These are phyloP conservation scores for Aureobasidium lini DNA, from an alignment of 2,329 filamentous ascomycete genomes.

Conservation along the genomic window DNA sequence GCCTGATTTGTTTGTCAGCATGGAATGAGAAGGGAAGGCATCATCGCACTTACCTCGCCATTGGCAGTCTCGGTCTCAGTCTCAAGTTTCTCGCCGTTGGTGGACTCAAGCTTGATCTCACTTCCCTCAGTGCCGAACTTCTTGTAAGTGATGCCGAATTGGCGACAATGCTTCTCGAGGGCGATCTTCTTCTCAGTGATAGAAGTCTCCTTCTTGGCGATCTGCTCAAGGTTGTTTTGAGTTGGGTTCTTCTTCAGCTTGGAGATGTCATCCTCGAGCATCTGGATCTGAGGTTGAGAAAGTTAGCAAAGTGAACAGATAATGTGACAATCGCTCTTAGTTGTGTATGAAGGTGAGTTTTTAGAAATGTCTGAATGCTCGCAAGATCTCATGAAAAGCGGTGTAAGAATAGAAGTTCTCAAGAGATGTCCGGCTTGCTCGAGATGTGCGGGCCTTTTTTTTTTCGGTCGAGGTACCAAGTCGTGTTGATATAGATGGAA, in stretches of 20 bases:
- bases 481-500: too few relatives aligned
- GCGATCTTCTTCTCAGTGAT: not conserved
- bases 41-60: not conserved
- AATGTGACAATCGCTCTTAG: too few relatives aligned
- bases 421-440: not conserved
- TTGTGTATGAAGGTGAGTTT: too few relatives aligned
- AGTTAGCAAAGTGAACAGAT: not conserved
- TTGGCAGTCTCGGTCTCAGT: too few relatives aligned
- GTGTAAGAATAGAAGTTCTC: too few relatives aligned
- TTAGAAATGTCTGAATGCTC: too few relatives aligned
- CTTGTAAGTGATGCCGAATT: not conserved
- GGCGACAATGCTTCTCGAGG: conserved; percentile 2
- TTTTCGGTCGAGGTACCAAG: too few relatives aligned
- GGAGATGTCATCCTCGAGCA: not conserved
- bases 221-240: not conserved
- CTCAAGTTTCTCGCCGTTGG: not conserved
- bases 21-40: not conserved
- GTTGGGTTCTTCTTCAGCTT: not conserved
- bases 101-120: not conserved
- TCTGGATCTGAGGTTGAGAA: not conserved
- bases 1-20: not conserved
- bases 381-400: too few relatives aligned
- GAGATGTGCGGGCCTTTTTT: too few relatives aligned
- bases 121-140: not conserved
- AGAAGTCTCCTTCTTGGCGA: not conserved